These are phyloP conservation scores for Scedosporium dehoogii DNA, from an alignment of 2,329 filamentous ascomycete genomes.

Conservation along the genomic window DNA sequence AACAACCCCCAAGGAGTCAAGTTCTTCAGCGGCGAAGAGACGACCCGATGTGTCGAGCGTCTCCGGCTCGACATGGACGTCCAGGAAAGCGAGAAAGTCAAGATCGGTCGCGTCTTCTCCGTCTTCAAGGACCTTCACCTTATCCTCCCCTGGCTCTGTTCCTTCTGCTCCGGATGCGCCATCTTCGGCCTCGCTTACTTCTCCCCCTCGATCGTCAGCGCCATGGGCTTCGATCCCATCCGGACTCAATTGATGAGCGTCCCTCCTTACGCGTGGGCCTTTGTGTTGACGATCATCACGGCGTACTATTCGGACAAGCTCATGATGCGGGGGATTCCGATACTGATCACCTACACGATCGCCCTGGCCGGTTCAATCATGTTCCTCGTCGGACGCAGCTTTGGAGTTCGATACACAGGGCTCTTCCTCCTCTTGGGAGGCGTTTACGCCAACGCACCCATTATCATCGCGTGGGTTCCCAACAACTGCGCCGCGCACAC, in stretches of 20 bases:
- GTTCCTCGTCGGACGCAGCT: conserved; percentile 43
- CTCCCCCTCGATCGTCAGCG: conserved; percentile 45
- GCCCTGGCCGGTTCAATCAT: conserved; percentile 58
- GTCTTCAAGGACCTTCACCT: not conserved
- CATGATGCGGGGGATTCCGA: conserved; percentile 52
- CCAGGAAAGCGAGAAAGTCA: conserved; percentile 73
- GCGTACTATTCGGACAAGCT: conserved; percentile 59
- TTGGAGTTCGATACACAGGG: conserved; percentile 52
- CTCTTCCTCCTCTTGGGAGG: conserved; percentile 60
- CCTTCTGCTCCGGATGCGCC: conserved; percentile 30
- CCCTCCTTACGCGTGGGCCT: conserved; percentile 50
- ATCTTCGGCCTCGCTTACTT: conserved; percentile 18
- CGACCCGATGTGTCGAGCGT: not conserved
- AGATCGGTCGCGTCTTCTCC: conserved; percentile 19
- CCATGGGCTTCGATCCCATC: conserved; percentile 25
- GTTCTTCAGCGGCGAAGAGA: conserved; percentile 42
- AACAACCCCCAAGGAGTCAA: conserved; percentile 42
- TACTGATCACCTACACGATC: conserved; percentile 49
- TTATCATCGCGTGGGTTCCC: conserved; percentile 59
- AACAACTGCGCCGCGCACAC: conserved; percentile 39
- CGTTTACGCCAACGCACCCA: conserved; percentile 61
- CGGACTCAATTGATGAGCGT: conserved; percentile 47
- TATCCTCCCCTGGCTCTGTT: conserved; percentile 18
- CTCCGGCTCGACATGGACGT: conserved; percentile 28
- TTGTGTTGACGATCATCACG: conserved; percentile 49